Base-by-base conservation (phyloP, 495 filamentous ascomycete genomes). In the Pseudotulostoma volvatum region DNA sequence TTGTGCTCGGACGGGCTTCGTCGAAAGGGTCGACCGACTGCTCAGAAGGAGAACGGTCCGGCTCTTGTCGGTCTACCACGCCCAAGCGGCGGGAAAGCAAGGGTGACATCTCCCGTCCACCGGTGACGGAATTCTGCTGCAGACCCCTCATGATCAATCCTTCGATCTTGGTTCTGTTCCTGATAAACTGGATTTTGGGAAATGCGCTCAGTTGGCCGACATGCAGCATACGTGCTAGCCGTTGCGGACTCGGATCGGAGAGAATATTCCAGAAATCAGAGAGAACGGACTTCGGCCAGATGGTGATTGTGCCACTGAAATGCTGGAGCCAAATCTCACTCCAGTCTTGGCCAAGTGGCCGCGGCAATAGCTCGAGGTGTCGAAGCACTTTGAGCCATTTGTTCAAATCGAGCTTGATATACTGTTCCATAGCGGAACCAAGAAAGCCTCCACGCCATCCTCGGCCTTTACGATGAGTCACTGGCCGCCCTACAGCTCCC, bases 401-500 rank as follows among this genome's bases (percentile, higher is more conserved):
- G 46, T 79, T 86, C 33, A 96, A 63, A 57, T 96, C 90, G 9
- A 95, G 71, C 52, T 93, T 93, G 58, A 96, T 76, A 52, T 86
- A 94, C 51, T 94, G 86, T 52, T 96, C 90, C 2, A 81, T 68
- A 0, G 90, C 87, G n/a, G 74, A 79, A 17, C 87, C 87, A 1
- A 96, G 66, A 60, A 87, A 97, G 2, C 90, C 90, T 28, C 90
- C 90, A 21, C 90, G 77, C 90, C 90, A 97, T 37, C 90, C 90
- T 25, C 87, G 81, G 4, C 90, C 90, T 42, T 74, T 77, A 33
- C 90, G 81, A 55, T 97, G 90, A 0, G 90, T 95, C 23, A 97
- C 90, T 18, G 90, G 90, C 17, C 82, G 76, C 21, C 90, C 90
- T 31, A 96, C 85, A 1, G 79, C 75, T 9, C 90, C 90, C 25